phyloP scores from a whole-genome alignment of 2,329 filamentous ascomycete species.

The Pleoardoris graminearum region DNA sequence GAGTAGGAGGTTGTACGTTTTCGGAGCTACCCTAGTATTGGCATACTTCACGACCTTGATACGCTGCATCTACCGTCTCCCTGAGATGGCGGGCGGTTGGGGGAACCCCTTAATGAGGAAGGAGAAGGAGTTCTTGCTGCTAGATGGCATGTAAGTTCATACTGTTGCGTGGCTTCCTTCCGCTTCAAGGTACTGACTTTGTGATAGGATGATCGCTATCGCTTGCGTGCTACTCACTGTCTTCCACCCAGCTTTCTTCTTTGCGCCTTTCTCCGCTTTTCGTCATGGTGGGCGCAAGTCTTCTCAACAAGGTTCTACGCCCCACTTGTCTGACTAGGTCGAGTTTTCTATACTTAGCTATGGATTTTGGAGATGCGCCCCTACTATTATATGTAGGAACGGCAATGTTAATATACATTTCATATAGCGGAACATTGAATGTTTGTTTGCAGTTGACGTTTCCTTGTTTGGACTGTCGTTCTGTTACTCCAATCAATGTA shows the following conservation, averaged over 20 bases:
- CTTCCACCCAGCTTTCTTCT: conserved; percentile 48
- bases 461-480: too few relatives aligned
- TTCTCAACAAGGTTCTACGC: neutral
- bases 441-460: too few relatives aligned
- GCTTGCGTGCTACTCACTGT: conserved; percentile 49
- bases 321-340: conserved; percentile 1
- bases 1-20: conserved; percentile 21
- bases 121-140: conserved; percentile 51
- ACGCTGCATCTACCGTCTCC: conserved; percentile 52
- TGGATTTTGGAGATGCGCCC: too few relatives aligned
- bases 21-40: conserved; percentile 31
- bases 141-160: conserved; percentile 47
- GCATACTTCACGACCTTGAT: conserved; percentile 51
- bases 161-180: neutral
- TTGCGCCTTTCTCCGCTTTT: conserved; percentile 10
- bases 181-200: neutral
- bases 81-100: conserved; percentile 52
- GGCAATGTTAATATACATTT: too few relatives aligned
- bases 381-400: too few relatives aligned
- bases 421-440: too few relatives aligned
- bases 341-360: too few relatives aligned
- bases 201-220: conserved; percentile 50
- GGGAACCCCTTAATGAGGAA: conserved; percentile 49
- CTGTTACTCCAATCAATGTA: too few relatives aligned
- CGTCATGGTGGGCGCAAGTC: neutral